These are phyloP conservation scores for Rhododendron mucronatum DNA, from an alignment of 148 eudicot genomes.

Conservation along the genomic window DNA sequence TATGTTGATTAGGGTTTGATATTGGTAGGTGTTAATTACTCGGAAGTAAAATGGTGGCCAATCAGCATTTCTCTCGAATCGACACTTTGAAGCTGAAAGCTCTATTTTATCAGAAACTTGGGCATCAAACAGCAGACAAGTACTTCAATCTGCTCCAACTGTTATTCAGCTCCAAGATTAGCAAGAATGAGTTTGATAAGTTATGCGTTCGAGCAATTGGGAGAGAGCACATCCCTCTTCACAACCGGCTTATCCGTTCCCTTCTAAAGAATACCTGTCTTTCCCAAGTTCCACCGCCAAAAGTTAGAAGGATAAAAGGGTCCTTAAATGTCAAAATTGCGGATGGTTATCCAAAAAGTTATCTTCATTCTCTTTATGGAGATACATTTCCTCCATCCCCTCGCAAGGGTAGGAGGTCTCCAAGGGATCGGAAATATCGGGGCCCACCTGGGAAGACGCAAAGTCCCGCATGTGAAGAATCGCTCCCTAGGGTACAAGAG, in stretches of 20 bases:
- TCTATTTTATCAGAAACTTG: slow-evolving; percentile 38
- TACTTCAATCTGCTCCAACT: slow-evolving; percentile 38
- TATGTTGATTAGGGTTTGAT: not conserved
- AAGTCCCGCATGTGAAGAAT: slow-evolving; percentile 27
- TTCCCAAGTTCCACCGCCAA: slow-evolving; percentile 32
- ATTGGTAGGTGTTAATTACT: not conserved
- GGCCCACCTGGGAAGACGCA: slow-evolving; percentile 44
- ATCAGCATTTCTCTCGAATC: slow-evolving; percentile 23
- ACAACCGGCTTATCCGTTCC: slow-evolving; percentile 37
- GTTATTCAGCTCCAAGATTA: slow-evolving; percentile 30
- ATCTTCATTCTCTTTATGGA: slow-evolving; percentile 31
- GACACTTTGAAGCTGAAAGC: slow-evolving; percentile 38
- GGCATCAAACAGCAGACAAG: slow-evolving; percentile 39
- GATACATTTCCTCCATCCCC: slow-evolving; percentile 38
- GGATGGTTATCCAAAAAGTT: slow-evolving; percentile 18
- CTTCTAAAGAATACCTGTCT: slow-evolving; percentile 37
- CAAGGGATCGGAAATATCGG: slow-evolving; percentile 29
- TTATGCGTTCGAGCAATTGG: slow-evolving; percentile 35
- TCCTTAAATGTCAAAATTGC: slow-evolving; percentile 17
- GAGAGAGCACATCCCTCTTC: slow-evolving; percentile 43
- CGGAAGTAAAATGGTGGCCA: slow-evolving; percentile 26
- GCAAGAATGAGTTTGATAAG: slow-evolving; percentile 38
- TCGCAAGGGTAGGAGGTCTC: slow-evolving; percentile 39
- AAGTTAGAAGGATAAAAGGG: slow-evolving; percentile 18
- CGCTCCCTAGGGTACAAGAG: slow-evolving; percentile 23